Evolutionary conservation across 1,284 basidiomycete species (phyloP).

Genomic region (Pholiota adiposa): DNA sequence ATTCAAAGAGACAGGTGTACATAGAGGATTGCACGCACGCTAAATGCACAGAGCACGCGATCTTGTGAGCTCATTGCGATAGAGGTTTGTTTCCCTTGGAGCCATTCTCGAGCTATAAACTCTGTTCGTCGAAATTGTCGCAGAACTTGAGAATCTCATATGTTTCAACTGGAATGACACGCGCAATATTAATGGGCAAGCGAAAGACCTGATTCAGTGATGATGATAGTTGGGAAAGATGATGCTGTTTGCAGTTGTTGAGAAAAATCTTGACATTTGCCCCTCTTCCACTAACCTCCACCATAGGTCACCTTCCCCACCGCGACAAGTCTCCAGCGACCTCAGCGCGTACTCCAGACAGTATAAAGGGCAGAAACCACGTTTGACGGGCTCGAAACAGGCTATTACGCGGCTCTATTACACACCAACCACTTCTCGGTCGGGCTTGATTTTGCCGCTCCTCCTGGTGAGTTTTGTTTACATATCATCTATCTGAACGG

Average conservation of each 20-base stretch:
- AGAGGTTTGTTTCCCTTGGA: too few species aligned
- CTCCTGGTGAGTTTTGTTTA: neutral
- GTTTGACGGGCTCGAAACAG: neutral
- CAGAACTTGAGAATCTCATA: too few species aligned
- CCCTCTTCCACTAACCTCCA: slow-evolving; percentile 11
- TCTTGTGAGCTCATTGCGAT: too few species aligned
- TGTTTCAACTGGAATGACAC: too few species aligned
- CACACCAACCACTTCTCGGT: neutral
- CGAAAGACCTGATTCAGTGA: too few species aligned
- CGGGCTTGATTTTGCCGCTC: neutral
- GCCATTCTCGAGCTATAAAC: too few species aligned
- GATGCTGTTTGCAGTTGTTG: slow-evolving; percentile 25
- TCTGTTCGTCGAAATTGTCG: too few species aligned
- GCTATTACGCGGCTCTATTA: neutral
- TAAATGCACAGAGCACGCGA: too few species aligned
- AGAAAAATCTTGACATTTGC: slow-evolving; percentile 21
- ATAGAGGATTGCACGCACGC: too few species aligned
- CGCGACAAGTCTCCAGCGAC: neutral
- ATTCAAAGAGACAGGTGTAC: too few species aligned
- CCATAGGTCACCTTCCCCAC: slow-evolving; percentile 12
- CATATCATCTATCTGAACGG: neutral
- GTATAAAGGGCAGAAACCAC: neutral
- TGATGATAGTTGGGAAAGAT: neutral
- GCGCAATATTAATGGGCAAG: too few species aligned
- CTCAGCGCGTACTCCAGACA: neutral